Evolutionary conservation across 805 yeast species (phyloP).

Genomic region (Wickerhamomyces pijperi): DNA sequence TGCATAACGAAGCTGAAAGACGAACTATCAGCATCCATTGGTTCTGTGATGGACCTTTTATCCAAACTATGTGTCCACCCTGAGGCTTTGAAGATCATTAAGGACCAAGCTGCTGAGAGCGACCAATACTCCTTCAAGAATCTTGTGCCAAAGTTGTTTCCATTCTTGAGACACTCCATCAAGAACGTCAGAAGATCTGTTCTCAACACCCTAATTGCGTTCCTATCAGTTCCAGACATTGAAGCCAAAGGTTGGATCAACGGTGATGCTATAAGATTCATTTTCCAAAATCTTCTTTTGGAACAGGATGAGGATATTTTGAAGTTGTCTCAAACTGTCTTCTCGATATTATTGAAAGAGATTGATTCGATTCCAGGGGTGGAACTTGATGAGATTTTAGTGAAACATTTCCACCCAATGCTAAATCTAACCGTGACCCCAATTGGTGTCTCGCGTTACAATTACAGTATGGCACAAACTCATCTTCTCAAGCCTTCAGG

Average conservation of each 20-base stretch:
- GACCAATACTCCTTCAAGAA: slow-evolving; percentile 51
- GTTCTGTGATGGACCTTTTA: slow-evolving; percentile 88
- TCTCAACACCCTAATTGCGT: slow-evolving; percentile 66
- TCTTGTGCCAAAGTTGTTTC: slow-evolving; percentile 84
- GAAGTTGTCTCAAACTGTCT: slow-evolving; percentile 50
- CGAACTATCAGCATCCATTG: slow-evolving; percentile 89
- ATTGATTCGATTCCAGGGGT: slow-evolving; percentile 24
- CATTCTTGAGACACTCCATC: slow-evolving; percentile 89
- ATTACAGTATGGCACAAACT: slow-evolving; percentile 72
- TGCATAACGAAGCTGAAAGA: slow-evolving; percentile 77
- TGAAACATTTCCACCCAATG: slow-evolving; percentile 47
- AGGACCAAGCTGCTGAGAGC: slow-evolving; percentile 41
- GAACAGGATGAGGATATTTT: slow-evolving; percentile 79
- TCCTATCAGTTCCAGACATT: slow-evolving; percentile 47
- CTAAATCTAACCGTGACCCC: slow-evolving; percentile 79
- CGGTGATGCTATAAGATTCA: slow-evolving; percentile 57
- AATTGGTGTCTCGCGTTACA: slow-evolving; percentile 83
- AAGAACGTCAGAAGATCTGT: slow-evolving; percentile 86
- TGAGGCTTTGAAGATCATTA: slow-evolving; percentile 65
- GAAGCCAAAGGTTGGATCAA: slow-evolving; percentile 63
- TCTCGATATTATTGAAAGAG: slow-evolving; percentile 41
- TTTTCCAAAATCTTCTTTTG: slow-evolving; percentile 78
- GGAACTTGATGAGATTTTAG: slow-evolving; percentile 40
- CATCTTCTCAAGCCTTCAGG: slow-evolving; percentile 77
- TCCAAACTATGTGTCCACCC: slow-evolving; percentile 79